These are phyloP conservation scores for Starmerella etchellsii DNA, from an alignment of 805 yeast genomes.

Conservation along the genomic window DNA sequence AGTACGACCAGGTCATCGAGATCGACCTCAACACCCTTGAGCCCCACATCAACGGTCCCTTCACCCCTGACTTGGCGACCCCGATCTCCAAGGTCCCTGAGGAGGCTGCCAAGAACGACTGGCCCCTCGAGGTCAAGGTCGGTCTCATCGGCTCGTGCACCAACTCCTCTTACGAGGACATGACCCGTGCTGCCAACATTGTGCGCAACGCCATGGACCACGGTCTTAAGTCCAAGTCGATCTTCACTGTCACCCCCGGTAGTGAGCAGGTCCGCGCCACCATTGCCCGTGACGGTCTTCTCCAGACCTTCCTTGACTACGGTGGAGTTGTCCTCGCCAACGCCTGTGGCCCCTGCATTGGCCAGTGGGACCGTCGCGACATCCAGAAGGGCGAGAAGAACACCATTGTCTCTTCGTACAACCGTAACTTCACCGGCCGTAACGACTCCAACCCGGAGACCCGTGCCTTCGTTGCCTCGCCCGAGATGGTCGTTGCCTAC, in stretches of 20 bases:
- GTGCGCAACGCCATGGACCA: constrained; percentile 80
- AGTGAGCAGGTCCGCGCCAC: constrained; percentile 98
- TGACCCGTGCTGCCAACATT: constrained; percentile 91
- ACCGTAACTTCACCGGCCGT: constrained; percentile 96
- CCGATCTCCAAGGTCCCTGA: constrained; percentile 79
- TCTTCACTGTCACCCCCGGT: constrained; percentile 94
- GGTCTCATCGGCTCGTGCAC: constrained; percentile 98
- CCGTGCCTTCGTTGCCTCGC: constrained; percentile 93
- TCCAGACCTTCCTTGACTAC: constrained; percentile 73
- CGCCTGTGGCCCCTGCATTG: constrained; percentile 99
- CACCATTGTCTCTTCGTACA: constrained; percentile 93
- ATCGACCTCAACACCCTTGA: constrained; percentile 79
- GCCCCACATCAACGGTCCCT: constrained; percentile 96
- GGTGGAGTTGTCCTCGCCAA: constrained; percentile 94
- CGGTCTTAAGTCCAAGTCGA: constrained; percentile 83
- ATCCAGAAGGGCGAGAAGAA: constrained; percentile 88
- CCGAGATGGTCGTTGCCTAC: constrained; percentile 90
- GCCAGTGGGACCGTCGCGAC: constrained; percentile 96
- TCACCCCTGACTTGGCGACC: constrained; percentile 95
- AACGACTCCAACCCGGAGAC: constrained; percentile 97
- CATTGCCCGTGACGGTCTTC: constrained; percentile 89
- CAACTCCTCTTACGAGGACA: constrained; percentile 95
- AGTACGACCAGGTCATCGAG: constrained; percentile 87
- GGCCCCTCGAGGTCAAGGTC: constrained; percentile 89
- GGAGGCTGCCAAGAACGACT: constrained; percentile 68